Base-by-base conservation (phyloP, 805 yeast genomes). In the Kodamaea neixiangensis region DNA sequence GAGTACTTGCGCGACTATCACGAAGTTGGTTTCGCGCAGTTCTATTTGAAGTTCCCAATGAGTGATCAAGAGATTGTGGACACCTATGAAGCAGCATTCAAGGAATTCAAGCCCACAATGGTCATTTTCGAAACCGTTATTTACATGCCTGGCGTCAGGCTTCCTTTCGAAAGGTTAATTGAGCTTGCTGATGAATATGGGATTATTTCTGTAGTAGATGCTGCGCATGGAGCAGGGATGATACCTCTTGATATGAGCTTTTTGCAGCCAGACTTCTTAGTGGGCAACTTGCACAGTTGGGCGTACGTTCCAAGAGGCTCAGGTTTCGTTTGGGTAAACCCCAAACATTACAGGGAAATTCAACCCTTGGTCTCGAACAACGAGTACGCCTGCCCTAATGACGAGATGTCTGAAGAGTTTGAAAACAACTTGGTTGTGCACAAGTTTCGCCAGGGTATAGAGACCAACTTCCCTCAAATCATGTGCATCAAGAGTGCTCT, bases 221-320 rank as follows among this genome's bases (percentile, higher is more conserved):
- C 87, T n/a, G 93, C 92, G 4, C 93, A 87, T 61, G 79, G 81
- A 1, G 72, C 81, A 29, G 93, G 93, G 0, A 65, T 75, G 48
- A 57, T 80, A 29, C 76, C 77, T 7, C 48, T 79, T 13, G 67
- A 74, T 43, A 55, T 82, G 29, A 64, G 62, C 9, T 60, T 59
- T 13, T 56, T 78, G 17, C 55, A 72, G 47, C 88, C 90, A 0
- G 90, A 85, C 58, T 86, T 83, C 60, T 79, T 74, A 59, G 71
- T 77, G 18, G 65, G 85, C 15, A 87, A 86, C 59, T 67, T 85
- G 18, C 92, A 87, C 70, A 87, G 87, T 60, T 87, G 92, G 92
- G 67, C 73, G 37, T 81, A 61, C 53, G 74, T 76, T 18, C 87
- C 89, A 3, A 71, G 81, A 40, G 80, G 84, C 3, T 76, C 77